Evolutionary conservation across 2,329 filamentous ascomycete species (phyloP), one percentile per base, ranked within the genome.

Genomic region (Colletotrichum liriopes): DNA sequence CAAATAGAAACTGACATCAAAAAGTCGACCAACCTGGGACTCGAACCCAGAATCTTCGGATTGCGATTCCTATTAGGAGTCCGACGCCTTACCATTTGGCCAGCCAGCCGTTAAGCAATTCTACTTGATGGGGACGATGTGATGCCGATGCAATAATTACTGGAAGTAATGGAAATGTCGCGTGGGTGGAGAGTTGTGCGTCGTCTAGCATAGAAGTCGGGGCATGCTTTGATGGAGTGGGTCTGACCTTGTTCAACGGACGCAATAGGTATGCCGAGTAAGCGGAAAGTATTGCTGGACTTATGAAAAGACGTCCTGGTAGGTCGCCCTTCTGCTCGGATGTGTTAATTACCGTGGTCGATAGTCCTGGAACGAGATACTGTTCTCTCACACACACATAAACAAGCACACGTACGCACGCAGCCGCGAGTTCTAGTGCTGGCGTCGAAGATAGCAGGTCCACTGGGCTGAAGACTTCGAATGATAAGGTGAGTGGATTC

Each of bases 1-100:
- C 4, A 41, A 16, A 14, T 18, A 16, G 14, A 14, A n/a, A n/a
- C 8, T n/a, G 1, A n/a, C 2, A 26, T 3, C 37, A 65, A 65
- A 65, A 65, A 65, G 2, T 35, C 51, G 69, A 69, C 69, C 69
- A 37, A 72, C 65, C 58, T 69, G 69, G 69, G 69, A 72, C 69
- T 72, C 69, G 69, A 72, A 72, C 69, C 69, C 69, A 72, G 58
- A 72, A 72, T 66, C 69, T 72, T 72, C 69, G 67, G 69, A 67
- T 72, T 32, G 16, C 26, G 14, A 20, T 12, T 11, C 1, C 26
- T 11, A 2, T 4, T 72, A 72, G 69, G 69, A 72, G 69, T 67
- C 69, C 67, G 69, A 72, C 65, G 65, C 69, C 65, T 66, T 72
- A 72, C 69, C 69, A 72, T 72, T 72, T 67, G 65, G 65, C 69